Evolutionary conservation across 2,329 filamentous ascomycete species (phyloP), one percentile per base, ranked within the genome.

Genomic region (Alternaria brassicicola): DNA sequence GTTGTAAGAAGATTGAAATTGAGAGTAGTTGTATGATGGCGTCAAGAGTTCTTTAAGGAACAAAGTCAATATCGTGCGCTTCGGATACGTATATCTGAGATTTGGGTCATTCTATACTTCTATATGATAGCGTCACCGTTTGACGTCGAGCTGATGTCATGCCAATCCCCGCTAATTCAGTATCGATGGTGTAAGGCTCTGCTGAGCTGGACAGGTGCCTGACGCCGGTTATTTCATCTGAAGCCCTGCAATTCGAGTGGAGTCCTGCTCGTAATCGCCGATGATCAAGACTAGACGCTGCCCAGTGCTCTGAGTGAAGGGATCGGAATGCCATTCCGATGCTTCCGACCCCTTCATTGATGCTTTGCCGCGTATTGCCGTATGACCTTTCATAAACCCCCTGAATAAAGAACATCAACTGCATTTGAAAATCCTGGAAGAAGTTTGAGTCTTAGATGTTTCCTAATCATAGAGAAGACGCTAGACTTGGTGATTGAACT

Each of bases 141-240:
- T 64, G 55, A 65, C 58, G 63, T 65, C 54, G 55, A 47, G 26
- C 33, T 39, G 48, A 64, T 56, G 63, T 66, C 63, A 66, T 63
- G 52, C 25, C 17, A 4, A 25, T 10, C 12, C 33, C 6, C 28
- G 28, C 35, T 36, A 36, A 33, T n/a, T 48, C 15, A 49, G 30
- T 35, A 31, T 54, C 12, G 3, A 50, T 50, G 48, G 45, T 39
- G 2, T 5, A 53, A 19, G 21, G 12, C 28, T 45, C 33, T 55
- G 21, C 26, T 38, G 28, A 25, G 6, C 13, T 43, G 30, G 28
- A 36, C 38, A 43, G 50, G 45, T 55, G 46, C 43, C 55, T 58
- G 51, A 58, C 45, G 45, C 43, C 38, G 45, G 23, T 31, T 35
- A n/a, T n/a, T 3, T 19, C 17, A 10, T n/a, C 42, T 30, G n/a